These are phyloP conservation scores for Fusarium duplospermum DNA, from an alignment of 2,329 filamentous ascomycete species.

Conservation along the genomic window DNA sequence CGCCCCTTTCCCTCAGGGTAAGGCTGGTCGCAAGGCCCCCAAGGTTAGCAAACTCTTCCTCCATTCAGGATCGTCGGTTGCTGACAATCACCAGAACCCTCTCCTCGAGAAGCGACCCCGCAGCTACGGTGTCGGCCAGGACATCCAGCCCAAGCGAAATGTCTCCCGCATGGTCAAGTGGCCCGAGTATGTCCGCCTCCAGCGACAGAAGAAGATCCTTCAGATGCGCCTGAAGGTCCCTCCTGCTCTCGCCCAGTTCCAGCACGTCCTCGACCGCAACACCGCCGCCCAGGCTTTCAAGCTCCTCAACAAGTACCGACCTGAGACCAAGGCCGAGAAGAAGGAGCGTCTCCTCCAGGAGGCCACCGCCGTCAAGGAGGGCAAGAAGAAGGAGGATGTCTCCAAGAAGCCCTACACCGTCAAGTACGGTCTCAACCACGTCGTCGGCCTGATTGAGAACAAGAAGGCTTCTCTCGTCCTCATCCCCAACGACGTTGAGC, in stretches of 20 bases:
- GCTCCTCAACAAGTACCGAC: slow-evolving; percentile 99
- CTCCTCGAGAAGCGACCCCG: slow-evolving; percentile 97
- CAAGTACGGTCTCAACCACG: slow-evolving; percentile 99
- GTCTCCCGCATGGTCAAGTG: slow-evolving; percentile 98
- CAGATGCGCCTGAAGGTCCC: slow-evolving; percentile 99
- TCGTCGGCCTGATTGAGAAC: slow-evolving; percentile 96
- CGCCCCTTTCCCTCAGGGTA: slow-evolving; percentile 95
- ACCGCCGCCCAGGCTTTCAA: slow-evolving; percentile 97
- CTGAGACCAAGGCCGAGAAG: slow-evolving; percentile 99
- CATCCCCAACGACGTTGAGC: slow-evolving; percentile 99
- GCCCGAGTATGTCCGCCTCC: slow-evolving; percentile 98
- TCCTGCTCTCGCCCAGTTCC: slow-evolving; percentile 96
- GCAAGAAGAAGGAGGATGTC: slow-evolving; percentile 99
- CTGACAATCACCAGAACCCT: slow-evolving; percentile 77
- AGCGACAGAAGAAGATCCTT: slow-evolving; percentile 94
- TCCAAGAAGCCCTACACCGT: slow-evolving; percentile 99
- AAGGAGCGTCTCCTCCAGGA: slow-evolving; percentile 99
- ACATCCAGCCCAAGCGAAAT: slow-evolving; percentile 97
- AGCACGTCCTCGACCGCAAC: slow-evolving; percentile 96
- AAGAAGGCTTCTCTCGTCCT: slow-evolving; percentile 99
- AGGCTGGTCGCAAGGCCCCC: slow-evolving; percentile 94
- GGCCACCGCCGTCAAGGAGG: slow-evolving; percentile 96
- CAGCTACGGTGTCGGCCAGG: slow-evolving; percentile 99
- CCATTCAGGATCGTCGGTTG: background rate
- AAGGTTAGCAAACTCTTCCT: slow-evolving; percentile 77